A percentile compares a stretch with the other conserved stretches of the same genome.
Conservation (phyloP, 805 yeast genomes). For the Metahyphopichia silvanorum region DNA sequence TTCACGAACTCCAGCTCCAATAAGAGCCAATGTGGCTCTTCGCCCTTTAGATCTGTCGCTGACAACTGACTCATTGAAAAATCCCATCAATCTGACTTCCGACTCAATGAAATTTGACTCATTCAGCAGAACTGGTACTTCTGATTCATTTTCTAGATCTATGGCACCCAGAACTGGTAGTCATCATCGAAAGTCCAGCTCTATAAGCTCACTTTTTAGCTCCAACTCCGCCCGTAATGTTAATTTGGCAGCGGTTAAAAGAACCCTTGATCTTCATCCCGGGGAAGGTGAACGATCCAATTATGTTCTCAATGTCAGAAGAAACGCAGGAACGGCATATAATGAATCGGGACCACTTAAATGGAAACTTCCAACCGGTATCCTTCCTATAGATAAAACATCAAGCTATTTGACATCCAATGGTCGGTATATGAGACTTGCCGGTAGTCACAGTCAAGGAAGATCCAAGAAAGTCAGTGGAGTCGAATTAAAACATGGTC, state of each 20-base stretch:
- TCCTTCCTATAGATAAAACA: constrained; percentile 42
- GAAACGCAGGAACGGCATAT: constrained; percentile 47
- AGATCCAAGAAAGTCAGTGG: constrained; percentile 38
- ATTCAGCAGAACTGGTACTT: background rate
- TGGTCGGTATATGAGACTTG: constrained; percentile 25
- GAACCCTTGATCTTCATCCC: constrained; percentile 33
- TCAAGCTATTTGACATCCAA: constrained; percentile 17
- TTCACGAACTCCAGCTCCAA: background rate
- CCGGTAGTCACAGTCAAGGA: constrained; percentile 19
- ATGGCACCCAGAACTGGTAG: background rate
- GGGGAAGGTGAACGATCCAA: constrained; percentile 50
- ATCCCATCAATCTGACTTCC: background rate
- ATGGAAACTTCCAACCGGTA: constrained; percentile 55
- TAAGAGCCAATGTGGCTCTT: background rate
- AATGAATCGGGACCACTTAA: constrained; percentile 44
- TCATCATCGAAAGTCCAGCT: constrained; percentile 22
- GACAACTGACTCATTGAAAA: background rate
- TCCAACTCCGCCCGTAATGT: constrained; percentile 31
- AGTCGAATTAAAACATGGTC: constrained; percentile 60
- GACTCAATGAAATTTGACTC: background rate
- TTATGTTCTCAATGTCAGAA: constrained; percentile 45
- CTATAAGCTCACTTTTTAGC: constrained; percentile 35
- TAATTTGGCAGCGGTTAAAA: constrained; percentile 35
- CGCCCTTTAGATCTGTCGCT: background rate
- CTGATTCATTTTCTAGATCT: background rate